Conservation (phyloP, 202 grass and related monocot genomes). For the Schoenoplectus tabernaemontani region DNA sequence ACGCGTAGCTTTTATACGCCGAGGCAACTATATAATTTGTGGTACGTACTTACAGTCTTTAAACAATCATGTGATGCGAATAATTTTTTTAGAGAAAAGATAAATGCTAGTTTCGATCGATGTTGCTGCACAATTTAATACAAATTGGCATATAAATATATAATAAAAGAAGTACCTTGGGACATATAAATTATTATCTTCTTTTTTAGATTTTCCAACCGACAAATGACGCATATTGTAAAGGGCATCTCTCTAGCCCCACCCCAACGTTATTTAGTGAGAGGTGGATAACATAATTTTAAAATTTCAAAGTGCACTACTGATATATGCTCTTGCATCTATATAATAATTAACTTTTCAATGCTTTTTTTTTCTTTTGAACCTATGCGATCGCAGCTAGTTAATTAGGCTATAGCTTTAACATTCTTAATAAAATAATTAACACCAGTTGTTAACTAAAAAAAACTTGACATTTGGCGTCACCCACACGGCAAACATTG, state of each 20-base stretch:
- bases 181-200: too few relatives aligned
- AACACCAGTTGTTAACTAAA: not conserved
- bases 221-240: not conserved
- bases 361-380: not conserved
- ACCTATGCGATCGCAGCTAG: not conserved
- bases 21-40: not conserved
- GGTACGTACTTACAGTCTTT: too few relatives aligned
- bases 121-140: not conserved
- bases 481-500: not conserved
- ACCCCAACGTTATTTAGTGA: not conserved
- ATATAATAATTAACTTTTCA: not conserved
- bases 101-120: not conserved
- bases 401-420: conserved; percentile 1
- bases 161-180: not conserved
- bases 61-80: not conserved
- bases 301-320: not conserved
- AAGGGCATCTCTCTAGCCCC: not conserved
- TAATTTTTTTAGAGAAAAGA: not conserved
- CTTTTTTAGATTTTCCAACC: too few relatives aligned
- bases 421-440: not conserved
- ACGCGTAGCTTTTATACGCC: too few relatives aligned
- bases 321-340: conserved; percentile 6
- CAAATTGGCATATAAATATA: not conserved
- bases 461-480: conserved; percentile 2
- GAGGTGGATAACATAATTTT: not conserved